phyloP scores from a whole-genome alignment of 2,329 filamentous ascomycete genomes.

The Colletotrichum godetiae region DNA sequence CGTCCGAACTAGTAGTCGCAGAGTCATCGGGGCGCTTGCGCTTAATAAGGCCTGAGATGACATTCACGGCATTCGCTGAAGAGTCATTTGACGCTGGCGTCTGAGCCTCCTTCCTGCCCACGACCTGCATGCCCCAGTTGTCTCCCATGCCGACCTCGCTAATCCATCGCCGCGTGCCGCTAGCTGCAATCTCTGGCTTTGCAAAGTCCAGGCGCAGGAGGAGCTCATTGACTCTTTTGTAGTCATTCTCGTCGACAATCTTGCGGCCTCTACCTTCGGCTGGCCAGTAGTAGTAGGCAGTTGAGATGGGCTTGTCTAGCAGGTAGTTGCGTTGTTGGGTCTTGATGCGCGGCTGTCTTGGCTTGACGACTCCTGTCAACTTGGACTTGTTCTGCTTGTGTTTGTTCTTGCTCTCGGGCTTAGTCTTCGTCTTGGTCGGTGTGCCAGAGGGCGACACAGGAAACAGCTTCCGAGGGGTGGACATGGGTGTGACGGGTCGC shows the following conservation, averaged over 20 bases:
- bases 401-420: constrained; percentile 39
- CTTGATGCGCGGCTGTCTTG: constrained; percentile 75
- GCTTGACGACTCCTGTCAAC: constrained; percentile 69
- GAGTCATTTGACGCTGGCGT: constrained; percentile 19
- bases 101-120: constrained; percentile 53
- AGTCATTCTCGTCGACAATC: constrained; percentile 72
- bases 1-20: constrained; percentile 6
- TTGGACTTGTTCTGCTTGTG: constrained; percentile 60
- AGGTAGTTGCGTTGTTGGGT: constrained; percentile 63
- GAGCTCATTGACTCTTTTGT: constrained; percentile 75
- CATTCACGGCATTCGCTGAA: constrained; percentile 50
- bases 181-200: constrained; percentile 69
- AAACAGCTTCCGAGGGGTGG: constrained; percentile 48
- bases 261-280: constrained; percentile 69
- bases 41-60: constrained; percentile 61
- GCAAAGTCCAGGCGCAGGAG: constrained; percentile 81
- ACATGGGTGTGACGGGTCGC: constrained; percentile 43
- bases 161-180: constrained; percentile 77
- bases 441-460: constrained; percentile 27
- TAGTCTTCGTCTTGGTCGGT: constrained; percentile 51
- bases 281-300: constrained; percentile 76
- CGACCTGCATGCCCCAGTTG: constrained; percentile 63
- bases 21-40: constrained; percentile 52
- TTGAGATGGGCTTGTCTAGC: constrained; percentile 61
- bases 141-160: constrained; percentile 70